Conservation (phyloP, 2,329 filamentous ascomycete genomes). For the Alternaria sp. region DNA sequence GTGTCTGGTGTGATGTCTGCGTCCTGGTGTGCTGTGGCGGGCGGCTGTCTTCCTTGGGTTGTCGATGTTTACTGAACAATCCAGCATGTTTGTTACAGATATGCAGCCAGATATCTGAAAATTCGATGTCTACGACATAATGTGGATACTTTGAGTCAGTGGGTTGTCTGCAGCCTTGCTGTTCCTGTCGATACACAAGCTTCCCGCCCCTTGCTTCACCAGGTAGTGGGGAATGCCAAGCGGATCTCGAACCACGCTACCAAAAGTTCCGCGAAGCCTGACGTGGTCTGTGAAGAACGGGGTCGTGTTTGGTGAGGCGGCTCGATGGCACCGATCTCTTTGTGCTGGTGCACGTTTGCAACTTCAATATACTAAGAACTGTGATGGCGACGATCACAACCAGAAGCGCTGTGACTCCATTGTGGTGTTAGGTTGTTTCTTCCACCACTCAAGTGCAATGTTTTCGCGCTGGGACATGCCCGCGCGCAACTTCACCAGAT, state of each 20-base stretch:
- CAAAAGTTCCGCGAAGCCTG: not conserved
- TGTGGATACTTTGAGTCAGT: not conserved
- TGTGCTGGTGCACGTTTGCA: not conserved
- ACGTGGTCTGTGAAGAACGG: not conserved
- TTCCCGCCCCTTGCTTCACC: not conserved
- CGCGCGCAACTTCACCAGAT: not conserved
- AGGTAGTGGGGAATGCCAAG: constrained; percentile 1
- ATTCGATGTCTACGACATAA: not conserved
- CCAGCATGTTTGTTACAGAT: not conserved
- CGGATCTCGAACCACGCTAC: not conserved
- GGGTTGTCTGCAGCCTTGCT: not conserved
- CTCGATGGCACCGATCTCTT: not conserved
- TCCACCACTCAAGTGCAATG: not conserved
- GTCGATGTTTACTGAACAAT: not conserved
- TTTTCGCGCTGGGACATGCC: not conserved
- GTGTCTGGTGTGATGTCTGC: not conserved
- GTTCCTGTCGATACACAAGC: constrained; percentile 1
- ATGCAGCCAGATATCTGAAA: not conserved
- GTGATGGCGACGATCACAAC: not conserved
- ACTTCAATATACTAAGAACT: not conserved
- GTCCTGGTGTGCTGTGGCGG: not conserved
- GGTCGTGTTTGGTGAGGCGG: not conserved
- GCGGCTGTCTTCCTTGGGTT: not conserved
- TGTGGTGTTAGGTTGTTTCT: not conserved
- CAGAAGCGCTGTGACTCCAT: not conserved